Conservation (phyloP, 768 basidiomycete genomes). For the Saitozyma podzolica region DNA sequence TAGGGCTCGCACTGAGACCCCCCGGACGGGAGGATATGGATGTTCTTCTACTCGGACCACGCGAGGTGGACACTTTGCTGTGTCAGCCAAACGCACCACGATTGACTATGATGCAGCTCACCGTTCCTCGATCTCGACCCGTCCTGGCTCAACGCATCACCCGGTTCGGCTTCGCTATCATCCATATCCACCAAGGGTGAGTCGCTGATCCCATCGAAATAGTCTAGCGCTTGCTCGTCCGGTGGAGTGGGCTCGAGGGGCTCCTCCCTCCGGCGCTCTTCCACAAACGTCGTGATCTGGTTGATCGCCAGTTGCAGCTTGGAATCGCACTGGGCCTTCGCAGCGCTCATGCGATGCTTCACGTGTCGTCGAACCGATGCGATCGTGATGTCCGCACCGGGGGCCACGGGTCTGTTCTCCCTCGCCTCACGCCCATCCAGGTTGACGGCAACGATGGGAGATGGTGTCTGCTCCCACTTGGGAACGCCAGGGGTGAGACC, state of each 20-base stretch:
- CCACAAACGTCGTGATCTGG: conserved; percentile 91
- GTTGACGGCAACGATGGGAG: conserved; percentile 43
- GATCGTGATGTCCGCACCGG: conserved; percentile 41
- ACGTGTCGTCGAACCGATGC: conserved; percentile 75
- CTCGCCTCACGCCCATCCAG: conserved; percentile 13
- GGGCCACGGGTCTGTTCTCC: conserved; percentile 28
- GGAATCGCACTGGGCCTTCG: conserved; percentile 95
- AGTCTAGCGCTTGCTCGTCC: conserved; percentile 25
- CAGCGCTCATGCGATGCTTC: conserved; percentile 84
- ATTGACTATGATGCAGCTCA: conserved; percentile 6
- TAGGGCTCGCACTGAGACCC: conserved; percentile 21
- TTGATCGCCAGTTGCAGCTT: conserved; percentile 91
- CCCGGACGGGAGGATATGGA: conserved; percentile 40
- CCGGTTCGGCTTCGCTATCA: conserved; percentile 35
- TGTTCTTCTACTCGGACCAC: conserved; percentile 38
- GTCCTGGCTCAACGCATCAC: conserved; percentile 14
- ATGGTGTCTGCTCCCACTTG: conserved; percentile 51
- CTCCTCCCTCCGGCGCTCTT: conserved; percentile 61
- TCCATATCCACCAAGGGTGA: conserved; percentile 55
- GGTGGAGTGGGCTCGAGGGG: background rate
- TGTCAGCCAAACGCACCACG: background rate
- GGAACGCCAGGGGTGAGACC: conserved; percentile 44
- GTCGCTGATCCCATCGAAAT: conserved; percentile 34
- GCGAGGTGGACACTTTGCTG: conserved; percentile 33
- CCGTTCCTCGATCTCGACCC: conserved; percentile 18